Conservation (phyloP, 345 rosid genomes). For the Populus pruinosa region DNA sequence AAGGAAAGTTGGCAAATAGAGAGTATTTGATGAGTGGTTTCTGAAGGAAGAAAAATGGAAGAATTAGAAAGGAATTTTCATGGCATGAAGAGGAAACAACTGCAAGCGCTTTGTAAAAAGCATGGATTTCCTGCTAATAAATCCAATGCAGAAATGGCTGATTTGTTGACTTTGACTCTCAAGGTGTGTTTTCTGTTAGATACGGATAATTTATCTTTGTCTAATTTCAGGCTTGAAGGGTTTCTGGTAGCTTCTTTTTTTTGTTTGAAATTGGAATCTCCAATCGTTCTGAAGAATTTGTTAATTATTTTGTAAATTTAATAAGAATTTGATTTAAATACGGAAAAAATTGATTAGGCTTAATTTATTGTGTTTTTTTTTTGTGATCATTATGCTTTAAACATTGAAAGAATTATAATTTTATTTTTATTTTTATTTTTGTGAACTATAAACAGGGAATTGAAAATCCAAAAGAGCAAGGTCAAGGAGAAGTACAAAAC, state of each 20-base stretch:
- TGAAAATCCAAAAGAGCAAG: conserved; percentile 9
- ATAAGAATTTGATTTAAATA: background rate
- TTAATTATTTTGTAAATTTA: no score
- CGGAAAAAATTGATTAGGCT: background rate
- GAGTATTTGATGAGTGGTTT: background rate
- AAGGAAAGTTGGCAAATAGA: background rate
- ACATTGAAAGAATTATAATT: background rate
- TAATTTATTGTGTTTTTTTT: no score
- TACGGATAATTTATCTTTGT: no score
- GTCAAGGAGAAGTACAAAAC: background rate
- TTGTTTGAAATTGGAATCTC: background rate
- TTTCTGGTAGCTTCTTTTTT: background rate
- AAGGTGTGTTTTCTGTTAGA: conserved; percentile 33
- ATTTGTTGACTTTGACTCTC: conserved; percentile 28
- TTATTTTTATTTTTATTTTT: background rate
- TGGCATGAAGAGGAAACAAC: conserved; percentile 47
- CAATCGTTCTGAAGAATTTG: background rate
- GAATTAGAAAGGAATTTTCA: conserved; percentile 38
- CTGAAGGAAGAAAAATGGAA: background rate
- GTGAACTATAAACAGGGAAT: conserved; percentile 17
- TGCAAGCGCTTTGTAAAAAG: conserved; percentile 59
- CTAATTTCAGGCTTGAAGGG: background rate
- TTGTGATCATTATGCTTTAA: background rate
- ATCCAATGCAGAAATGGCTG: conserved; percentile 54
- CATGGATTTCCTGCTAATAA: conserved; percentile 57